Evolutionary conservation across 1,284 basidiomycete species (phyloP).

Genomic region (Coriolopsis trogii): DNA sequence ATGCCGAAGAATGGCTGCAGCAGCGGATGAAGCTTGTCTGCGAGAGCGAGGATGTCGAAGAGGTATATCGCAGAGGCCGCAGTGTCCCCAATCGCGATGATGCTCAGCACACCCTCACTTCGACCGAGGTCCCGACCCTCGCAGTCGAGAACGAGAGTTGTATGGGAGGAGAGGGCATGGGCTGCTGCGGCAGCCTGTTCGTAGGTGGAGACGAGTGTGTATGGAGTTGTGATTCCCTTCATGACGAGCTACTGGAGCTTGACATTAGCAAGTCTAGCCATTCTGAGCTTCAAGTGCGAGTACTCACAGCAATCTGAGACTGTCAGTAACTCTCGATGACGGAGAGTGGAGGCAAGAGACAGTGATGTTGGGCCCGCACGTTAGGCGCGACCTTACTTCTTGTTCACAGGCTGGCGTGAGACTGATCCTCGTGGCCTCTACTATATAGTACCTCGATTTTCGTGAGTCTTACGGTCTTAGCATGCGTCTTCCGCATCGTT

Average conservation of each 20-base stretch:
- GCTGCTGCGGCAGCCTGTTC: constrained; percentile 9
- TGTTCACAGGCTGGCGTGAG: too few relatives aligned
- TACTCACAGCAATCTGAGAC: too few relatives aligned
- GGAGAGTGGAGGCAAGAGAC: too few relatives aligned
- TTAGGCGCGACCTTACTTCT: too few relatives aligned
- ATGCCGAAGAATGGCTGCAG: constrained; percentile 32
- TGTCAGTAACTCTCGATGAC: too few relatives aligned
- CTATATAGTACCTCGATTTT: too few relatives aligned
- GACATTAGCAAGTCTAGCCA: too few relatives aligned
- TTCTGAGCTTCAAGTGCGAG: too few relatives aligned
- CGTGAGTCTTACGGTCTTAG: too few relatives aligned
- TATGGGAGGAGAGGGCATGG: constrained; percentile 13
- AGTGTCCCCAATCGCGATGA: constrained; percentile 44
- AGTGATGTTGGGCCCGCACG: too few relatives aligned
- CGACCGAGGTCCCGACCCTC: constrained; percentile 42
- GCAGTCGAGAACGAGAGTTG: constrained; percentile 31
- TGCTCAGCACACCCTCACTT: constrained; percentile 40
- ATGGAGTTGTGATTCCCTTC: not conserved
- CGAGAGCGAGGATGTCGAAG: constrained; percentile 40
- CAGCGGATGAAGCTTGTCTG: constrained; percentile 17
- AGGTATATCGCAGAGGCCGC: constrained; percentile 42
- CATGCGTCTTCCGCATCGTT: too few relatives aligned
- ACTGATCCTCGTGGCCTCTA: too few relatives aligned
- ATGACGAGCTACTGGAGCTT: not conserved
- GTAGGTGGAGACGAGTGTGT: constrained; percentile 6